Conservation (phyloP, 1,284 basidiomycete genomes). For the Athelia psychrophila region DNA sequence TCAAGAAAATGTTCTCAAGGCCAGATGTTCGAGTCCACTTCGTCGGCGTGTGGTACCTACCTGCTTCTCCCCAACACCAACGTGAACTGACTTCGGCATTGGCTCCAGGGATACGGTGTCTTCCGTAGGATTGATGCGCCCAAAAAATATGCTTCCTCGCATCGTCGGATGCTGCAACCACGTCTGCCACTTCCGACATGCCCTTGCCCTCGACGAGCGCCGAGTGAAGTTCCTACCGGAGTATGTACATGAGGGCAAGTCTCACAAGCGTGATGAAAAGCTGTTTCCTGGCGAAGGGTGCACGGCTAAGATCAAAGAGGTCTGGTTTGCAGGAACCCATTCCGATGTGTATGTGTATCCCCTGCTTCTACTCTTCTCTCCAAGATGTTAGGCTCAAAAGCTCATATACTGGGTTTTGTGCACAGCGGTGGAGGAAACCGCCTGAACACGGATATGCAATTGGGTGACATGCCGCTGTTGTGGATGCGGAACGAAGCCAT, state of each 20-base stretch:
- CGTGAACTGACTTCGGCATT: too few species aligned
- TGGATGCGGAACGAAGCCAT: too few species aligned
- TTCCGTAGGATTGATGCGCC: slow-evolving; percentile 29
- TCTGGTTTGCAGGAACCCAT: neutral
- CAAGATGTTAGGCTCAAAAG: too few species aligned
- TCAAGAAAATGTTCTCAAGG: slow-evolving; percentile 23
- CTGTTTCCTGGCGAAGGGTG: neutral
- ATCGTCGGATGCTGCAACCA: slow-evolving; percentile 23
- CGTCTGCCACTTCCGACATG: slow-evolving; percentile 28
- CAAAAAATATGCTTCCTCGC: slow-evolving; percentile 19
- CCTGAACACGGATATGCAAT: too few species aligned
- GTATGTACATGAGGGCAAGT: slow-evolving; percentile 23
- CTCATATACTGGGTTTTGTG: too few species aligned
- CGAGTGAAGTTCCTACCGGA: slow-evolving; percentile 40
- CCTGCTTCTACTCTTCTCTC: neutral
- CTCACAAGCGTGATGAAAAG: slow-evolving; percentile 6
- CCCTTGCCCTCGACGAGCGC: slow-evolving; percentile 34
- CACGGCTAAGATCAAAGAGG: neutral
- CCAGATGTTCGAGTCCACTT: slow-evolving; percentile 28
- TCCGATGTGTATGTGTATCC: too few species aligned
- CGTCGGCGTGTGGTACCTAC: slow-evolving; percentile 31
- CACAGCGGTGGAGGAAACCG: too few species aligned
- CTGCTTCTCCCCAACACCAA: neutral
- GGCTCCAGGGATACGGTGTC: slow-evolving; percentile 27
- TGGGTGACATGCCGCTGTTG: too few species aligned